Conservation (phyloP, 208 protist species). For the Trypanosoma congolense region DNA sequence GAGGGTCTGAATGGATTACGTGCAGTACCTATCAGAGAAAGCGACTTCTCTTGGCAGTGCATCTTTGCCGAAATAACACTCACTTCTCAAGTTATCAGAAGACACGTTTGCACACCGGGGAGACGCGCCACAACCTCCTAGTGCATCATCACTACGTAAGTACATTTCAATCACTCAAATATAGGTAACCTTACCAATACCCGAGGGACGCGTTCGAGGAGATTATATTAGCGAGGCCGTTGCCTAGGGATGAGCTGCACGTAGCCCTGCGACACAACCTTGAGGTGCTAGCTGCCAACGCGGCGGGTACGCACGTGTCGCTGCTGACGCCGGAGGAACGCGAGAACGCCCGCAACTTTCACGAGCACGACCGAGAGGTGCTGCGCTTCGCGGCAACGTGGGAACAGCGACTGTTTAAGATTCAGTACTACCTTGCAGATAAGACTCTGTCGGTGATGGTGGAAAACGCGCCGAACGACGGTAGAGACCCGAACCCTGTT, state of each 20-base stretch:
- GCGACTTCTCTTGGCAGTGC: too few relatives aligned
- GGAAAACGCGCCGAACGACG: slow-evolving; percentile 86
- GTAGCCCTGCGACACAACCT: slow-evolving; percentile 78
- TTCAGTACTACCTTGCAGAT: slow-evolving; percentile 96
- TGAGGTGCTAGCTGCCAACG: slow-evolving; percentile 64
- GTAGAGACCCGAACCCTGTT: slow-evolving; percentile 89
- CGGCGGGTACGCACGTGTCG: slow-evolving; percentile 65
- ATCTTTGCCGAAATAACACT: too few relatives aligned
- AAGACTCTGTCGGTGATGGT: slow-evolving; percentile 92
- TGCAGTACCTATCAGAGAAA: too few relatives aligned
- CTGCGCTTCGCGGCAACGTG: slow-evolving; percentile 94
- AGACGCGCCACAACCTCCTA: too few relatives aligned
- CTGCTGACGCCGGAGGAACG: slow-evolving; percentile 81
- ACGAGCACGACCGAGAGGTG: slow-evolving; percentile 92
- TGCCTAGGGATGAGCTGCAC: slow-evolving; percentile 57
- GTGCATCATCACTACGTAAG: slow-evolving; percentile 91
- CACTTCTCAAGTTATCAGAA: too few relatives aligned
- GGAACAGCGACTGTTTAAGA: slow-evolving; percentile 89
- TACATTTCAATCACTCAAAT: slow-evolving; percentile 88
- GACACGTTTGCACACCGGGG: too few relatives aligned
- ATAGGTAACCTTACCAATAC: slow-evolving; percentile 61
- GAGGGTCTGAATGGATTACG: too few relatives aligned
- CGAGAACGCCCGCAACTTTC: slow-evolving; percentile 76
- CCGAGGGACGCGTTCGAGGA: slow-evolving; percentile 80
- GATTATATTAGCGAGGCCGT: slow-evolving; percentile 15